phyloP scores from a whole-genome alignment of 2,329 filamentous ascomycete species.

The Hypoxylon sp. region DNA sequence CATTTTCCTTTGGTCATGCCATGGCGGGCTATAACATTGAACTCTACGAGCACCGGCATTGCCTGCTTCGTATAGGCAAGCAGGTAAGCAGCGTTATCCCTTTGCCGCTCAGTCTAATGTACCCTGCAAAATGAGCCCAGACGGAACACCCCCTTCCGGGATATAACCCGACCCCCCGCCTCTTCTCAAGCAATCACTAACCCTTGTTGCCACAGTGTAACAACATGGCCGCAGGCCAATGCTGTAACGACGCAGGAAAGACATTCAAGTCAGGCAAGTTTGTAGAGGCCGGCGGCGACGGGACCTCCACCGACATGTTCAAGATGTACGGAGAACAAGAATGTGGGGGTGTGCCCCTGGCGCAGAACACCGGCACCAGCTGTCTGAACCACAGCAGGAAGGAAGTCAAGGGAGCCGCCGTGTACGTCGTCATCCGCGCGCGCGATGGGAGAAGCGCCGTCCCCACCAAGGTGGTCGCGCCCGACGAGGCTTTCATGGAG shows the following conservation, averaged over 20 bases:
- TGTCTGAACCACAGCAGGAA: background rate
- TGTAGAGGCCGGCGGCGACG: background rate
- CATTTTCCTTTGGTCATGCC: background rate
- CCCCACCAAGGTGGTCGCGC: background rate
- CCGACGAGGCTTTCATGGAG: constrained; percentile 4
- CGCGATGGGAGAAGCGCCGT: background rate
- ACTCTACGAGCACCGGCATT: constrained; percentile 1
- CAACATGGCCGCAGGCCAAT: background rate
- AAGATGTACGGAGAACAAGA: background rate
- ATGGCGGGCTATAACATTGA: constrained; percentile 1
- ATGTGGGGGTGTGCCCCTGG: background rate
- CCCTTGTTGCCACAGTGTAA: too few relatives aligned
- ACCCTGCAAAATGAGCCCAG: too few relatives aligned
- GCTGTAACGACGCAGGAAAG: background rate
- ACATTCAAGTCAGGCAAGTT: constrained; percentile 3
- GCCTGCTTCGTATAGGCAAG: background rate
- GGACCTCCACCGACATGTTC: background rate
- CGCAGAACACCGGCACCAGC: background rate
- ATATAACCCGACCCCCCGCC: too few relatives aligned
- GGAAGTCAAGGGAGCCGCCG: background rate
- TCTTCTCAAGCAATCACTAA: too few relatives aligned
- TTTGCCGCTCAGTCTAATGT: too few relatives aligned
- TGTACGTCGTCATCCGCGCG: background rate
- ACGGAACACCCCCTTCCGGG: too few relatives aligned
- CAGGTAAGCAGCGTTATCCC: too few relatives aligned